These are phyloP conservation scores for Phytopythium boreale DNA, from an alignment of 352 stramenopile species.

Conservation along the genomic window DNA sequence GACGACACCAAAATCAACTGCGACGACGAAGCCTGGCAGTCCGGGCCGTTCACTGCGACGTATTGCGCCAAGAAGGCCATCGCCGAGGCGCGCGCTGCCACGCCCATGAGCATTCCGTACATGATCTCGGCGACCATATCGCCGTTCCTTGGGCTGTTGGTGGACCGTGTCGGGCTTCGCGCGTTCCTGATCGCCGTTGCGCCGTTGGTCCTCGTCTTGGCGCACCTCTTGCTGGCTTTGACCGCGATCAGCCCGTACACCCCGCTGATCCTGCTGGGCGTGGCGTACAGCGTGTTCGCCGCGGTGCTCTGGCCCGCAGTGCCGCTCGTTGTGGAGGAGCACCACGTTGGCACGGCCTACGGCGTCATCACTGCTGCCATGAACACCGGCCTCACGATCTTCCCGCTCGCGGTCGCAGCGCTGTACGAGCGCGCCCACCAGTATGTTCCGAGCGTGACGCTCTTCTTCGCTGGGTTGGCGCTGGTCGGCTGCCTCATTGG, in stretches of 20 bases:
- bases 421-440: constrained; percentile 32
- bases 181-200: constrained; percentile 79
- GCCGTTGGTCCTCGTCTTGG: constrained; percentile 65
- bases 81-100: constrained; percentile 66
- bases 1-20: constrained; percentile 71
- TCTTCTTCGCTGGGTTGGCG: constrained; percentile 51
- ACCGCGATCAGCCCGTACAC: constrained; percentile 71
- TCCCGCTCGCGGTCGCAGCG: constrained; percentile 51
- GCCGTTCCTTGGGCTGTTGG: constrained; percentile 88
- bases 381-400: constrained; percentile 63
- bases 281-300: constrained; percentile 92
- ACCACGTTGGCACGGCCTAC: constrained; percentile 91
- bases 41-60: constrained; percentile 44
- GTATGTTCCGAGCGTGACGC: constrained; percentile 54
- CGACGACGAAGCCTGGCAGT: constrained; percentile 65
- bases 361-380: constrained; percentile 92
- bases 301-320: constrained; percentile 92
- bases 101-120: constrained; percentile 93
- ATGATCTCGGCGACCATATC: constrained; percentile 88
- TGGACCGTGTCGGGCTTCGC: constrained; percentile 86
- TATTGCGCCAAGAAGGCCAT: constrained; percentile 65
- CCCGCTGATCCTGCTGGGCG: constrained; percentile 87
- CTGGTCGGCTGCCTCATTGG: constrained; percentile 31
- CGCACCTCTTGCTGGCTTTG: constrained; percentile 85
- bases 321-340: constrained; percentile 85